These are phyloP conservation scores for Aspergillus mulundensis DNA, from an alignment of 495 filamentous ascomycete genomes.

Conservation along the genomic window DNA sequence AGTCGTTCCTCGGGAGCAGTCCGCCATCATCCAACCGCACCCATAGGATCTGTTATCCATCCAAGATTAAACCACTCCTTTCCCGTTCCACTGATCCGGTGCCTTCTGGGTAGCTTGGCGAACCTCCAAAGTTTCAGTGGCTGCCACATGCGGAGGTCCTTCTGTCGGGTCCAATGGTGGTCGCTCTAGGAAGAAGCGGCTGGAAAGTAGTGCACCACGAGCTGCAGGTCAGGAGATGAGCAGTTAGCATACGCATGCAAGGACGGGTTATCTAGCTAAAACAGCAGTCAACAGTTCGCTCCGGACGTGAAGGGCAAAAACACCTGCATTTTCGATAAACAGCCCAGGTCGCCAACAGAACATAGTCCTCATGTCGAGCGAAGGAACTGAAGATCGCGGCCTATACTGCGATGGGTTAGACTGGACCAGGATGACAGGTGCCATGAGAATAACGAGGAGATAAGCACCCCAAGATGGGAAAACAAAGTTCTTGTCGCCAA, in stretches of 20 bases:
- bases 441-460: not conserved
- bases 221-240: not conserved
- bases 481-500: not conserved
- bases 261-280: not conserved
- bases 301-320: not conserved
- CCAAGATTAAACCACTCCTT: not conserved
- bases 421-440: not conserved
- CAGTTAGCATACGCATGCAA: not conserved
- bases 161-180: not conserved
- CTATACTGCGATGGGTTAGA: not conserved
- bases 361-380: not conserved
- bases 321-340: not conserved
- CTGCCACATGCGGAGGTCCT: constrained; percentile 5
- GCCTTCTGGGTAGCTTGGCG: not conserved
- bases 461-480: not conserved
- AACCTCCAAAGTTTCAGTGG: not conserved
- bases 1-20: not conserved
- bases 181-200: not conserved
- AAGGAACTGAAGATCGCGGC: not conserved
- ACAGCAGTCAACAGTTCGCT: too few relatives aligned
- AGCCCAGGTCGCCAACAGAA: not conserved
- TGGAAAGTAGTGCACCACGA: constrained; percentile 8
- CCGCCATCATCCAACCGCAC: constrained; percentile 3
- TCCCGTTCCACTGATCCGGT: not conserved
- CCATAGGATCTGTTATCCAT: not conserved